Evolutionary conservation across 2,329 filamentous ascomycete genomes (phyloP), one percentile per base, ranked within the genome.

Genomic region (Diaporthe sp.): DNA sequence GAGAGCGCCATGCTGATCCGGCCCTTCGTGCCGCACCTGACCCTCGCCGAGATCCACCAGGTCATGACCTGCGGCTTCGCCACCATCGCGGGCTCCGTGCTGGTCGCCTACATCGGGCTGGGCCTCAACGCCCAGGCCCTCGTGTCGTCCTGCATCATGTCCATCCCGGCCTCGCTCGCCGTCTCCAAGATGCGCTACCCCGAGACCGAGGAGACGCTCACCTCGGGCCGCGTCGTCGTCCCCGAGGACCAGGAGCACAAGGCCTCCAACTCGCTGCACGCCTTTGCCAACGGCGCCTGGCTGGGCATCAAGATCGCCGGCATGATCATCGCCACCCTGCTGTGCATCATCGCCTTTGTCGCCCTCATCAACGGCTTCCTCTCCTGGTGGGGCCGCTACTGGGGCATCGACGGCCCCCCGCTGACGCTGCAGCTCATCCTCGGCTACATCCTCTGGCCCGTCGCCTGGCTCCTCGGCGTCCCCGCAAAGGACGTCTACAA

Each of bases 81-180:
- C 34, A 98, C 96, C 63, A 98, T 98, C 80, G 94, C 95, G 17
- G 96, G 96, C 77, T 95, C 93, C 80, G 94, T 97, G 17, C 87
- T 98, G 51, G 93, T 97, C 39, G 94, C 94, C 20, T 98, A 98
- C 84, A 96, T 98, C 78, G 87, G 88, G 39, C 91, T 98, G 80
- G 95, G 95, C 55, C 88, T 98, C 73, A 97, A 95, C 83, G 88
- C 94, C 0, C 94, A 97, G 83, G 95, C 94, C 4, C 88, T 98
- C 63, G 93, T 98, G 39, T 98, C 95, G 2, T 96, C 94, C 10
- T 98, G 95, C 82, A 95, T 98, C 83, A 98, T 98, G 96, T 96
- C 94, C 80, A 98, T 98, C 78, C 96, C 96, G 0, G 95, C 95
- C 1, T 97, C 95, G 4, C 89, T 98, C 20, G 95, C 95, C 70